Conservation (phyloP, 2,329 filamentous ascomycete species). For the Coniochaeta pulveracea region DNA sequence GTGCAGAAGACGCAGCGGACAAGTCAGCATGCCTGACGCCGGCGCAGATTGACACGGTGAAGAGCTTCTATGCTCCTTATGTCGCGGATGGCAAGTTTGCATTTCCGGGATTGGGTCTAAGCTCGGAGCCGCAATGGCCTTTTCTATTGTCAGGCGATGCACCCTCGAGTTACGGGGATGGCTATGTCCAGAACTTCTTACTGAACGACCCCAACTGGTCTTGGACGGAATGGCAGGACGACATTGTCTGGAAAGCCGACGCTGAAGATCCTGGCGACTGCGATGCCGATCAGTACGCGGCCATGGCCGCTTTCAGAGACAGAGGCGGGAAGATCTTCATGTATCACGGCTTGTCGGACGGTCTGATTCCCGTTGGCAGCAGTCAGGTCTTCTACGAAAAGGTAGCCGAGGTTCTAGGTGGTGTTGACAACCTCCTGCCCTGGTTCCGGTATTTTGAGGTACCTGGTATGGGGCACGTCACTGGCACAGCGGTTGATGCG, state of each 20-base stretch:
- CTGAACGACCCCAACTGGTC: conserved; percentile 1
- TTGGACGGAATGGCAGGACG: neutral
- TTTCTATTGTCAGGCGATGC: neutral
- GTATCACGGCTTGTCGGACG: conserved; percentile 33
- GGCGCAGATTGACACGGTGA: conserved; percentile 7
- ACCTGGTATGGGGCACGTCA: conserved; percentile 43
- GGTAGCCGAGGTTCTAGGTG: conserved; percentile 27
- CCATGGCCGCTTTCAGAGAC: conserved; percentile 24
- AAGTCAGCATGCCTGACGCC: conserved; percentile 16
- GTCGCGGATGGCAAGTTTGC: conserved; percentile 1
- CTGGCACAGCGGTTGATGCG: conserved; percentile 19
- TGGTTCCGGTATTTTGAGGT: conserved; percentile 41
- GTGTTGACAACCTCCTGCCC: conserved; percentile 22
- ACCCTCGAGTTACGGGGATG: neutral
- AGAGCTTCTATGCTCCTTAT: conserved; percentile 7
- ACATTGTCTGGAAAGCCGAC: neutral
- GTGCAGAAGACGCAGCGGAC: conserved; percentile 19
- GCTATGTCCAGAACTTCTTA: conserved; percentile 3
- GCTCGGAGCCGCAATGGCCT: conserved; percentile 1
- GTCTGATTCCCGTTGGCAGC: conserved; percentile 25
- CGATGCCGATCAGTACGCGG: conserved; percentile 21
- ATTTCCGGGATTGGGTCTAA: conserved; percentile 6
- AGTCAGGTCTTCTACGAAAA: conserved; percentile 22
- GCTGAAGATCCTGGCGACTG: neutral
- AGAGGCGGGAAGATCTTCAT: conserved; percentile 31